phyloP scores from a whole-genome alignment of 345 rosid genomes.

The Nephelium lappaceum region DNA sequence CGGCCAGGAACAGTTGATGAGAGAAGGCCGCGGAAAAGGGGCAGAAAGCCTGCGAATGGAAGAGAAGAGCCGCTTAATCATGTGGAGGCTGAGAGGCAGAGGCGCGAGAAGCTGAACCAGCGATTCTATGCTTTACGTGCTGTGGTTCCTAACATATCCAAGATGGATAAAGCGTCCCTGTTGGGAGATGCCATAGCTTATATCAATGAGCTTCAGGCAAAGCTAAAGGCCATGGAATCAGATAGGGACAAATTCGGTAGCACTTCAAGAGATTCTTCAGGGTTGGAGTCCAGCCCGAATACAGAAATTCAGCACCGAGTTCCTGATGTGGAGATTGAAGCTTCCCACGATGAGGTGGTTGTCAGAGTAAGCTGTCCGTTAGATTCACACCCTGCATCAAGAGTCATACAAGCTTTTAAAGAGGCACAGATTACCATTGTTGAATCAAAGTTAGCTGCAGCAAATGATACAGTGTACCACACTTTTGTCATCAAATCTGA shows the following conservation, averaged over 20 bases:
- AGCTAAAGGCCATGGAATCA: conserved; percentile 73
- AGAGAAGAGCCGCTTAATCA: conserved; percentile 97
- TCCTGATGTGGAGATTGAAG: conserved; percentile 61
- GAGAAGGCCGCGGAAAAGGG: conserved; percentile 84
- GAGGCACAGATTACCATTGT: conserved; percentile 60
- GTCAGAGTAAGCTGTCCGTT: conserved; percentile 75
- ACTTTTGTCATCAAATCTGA: conserved; percentile 77
- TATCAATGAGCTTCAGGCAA: conserved; percentile 91
- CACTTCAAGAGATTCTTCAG: conserved; percentile 44
- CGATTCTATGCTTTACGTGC: conserved; percentile 90
- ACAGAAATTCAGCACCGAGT: conserved; percentile 33
- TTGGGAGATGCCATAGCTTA: conserved; percentile 94
- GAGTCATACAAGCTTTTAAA: conserved; percentile 72
- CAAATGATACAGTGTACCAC: conserved; percentile 65
- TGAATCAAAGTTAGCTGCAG: conserved; percentile 70
- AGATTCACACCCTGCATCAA: conserved; percentile 79
- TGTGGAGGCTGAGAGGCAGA: conserved; percentile 96
- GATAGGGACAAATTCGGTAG: conserved; percentile 60
- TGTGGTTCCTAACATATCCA: conserved; percentile 97
- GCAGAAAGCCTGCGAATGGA: conserved; percentile 97
- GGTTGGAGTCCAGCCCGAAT: conserved; percentile 28
- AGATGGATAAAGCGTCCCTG: conserved; percentile 98
- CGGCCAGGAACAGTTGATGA: conserved; percentile 48
- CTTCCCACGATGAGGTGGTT: conserved; percentile 61
- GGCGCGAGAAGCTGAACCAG: conserved; percentile 95